phyloP scores from a whole-genome alignment of 345 rosid genomes.

The Gossypium stocksii region DNA sequence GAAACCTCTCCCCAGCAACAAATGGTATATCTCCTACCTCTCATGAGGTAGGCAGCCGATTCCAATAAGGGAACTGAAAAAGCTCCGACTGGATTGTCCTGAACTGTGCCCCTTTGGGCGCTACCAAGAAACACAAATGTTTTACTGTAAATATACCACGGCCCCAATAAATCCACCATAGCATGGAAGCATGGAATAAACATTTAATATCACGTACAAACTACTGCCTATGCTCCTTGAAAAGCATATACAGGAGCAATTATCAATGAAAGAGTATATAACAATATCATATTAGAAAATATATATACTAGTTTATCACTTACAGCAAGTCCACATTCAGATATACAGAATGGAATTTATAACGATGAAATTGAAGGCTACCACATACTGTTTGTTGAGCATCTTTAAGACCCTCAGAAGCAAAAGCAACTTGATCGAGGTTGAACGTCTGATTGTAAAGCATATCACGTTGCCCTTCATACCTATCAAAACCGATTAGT shows the following conservation, averaged over 20 bases:
- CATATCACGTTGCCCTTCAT: slow-evolving; percentile 97
- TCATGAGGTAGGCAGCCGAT: slow-evolving; percentile 52
- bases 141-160: slow-evolving; percentile 19
- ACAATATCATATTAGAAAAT: background rate
- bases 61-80: slow-evolving; percentile 38
- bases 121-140: slow-evolving; percentile 36
- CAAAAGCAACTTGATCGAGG: slow-evolving; percentile 98
- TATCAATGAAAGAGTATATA: background rate
- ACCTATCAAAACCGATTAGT: slow-evolving; percentile 41
- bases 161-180: slow-evolving; percentile 14
- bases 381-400: slow-evolving; percentile 93
- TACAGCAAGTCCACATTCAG: background rate
- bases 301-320: background rate
- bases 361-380: background rate
- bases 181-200: slow-evolving; percentile 2
- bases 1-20: slow-evolving; percentile 22
- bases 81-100: slow-evolving; percentile 38
- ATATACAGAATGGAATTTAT: background rate
- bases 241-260: background rate
- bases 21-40: slow-evolving; percentile 38
- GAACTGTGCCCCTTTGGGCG: slow-evolving; percentile 35
- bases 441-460: slow-evolving; percentile 91
- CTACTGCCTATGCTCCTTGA: background rate
- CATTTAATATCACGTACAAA: background rate
- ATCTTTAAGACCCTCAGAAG: slow-evolving; percentile 94